Evolutionary conservation across 2,329 filamentous ascomycete species (phyloP).

Genomic region (Fusarium robinianum): DNA sequence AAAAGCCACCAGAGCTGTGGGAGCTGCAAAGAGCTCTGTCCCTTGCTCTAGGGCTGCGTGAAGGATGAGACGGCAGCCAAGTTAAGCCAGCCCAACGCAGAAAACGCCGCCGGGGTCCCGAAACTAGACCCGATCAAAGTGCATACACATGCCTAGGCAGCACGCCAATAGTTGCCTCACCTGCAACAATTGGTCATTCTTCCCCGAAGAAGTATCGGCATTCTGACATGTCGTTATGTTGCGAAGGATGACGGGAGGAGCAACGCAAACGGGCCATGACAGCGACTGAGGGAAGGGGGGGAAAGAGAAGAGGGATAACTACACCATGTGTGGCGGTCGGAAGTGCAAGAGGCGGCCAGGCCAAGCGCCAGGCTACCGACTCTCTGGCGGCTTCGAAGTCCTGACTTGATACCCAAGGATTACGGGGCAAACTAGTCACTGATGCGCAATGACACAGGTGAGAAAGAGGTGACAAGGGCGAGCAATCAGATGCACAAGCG

Average conservation of each 20-base stretch:
- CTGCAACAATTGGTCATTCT: conserved; percentile 10
- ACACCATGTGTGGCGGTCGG: conserved; percentile 15
- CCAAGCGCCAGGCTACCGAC: conserved; percentile 2
- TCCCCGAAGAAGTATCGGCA: conserved; percentile 10
- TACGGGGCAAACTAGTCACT: conserved; percentile 1
- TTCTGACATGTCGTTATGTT: conserved; percentile 30
- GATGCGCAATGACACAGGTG: conserved; percentile 2
- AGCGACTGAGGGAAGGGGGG: neutral
- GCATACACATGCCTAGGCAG: too few relatives aligned
- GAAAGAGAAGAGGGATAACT: conserved; percentile 12
- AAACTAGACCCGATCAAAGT: conserved; percentile 20
- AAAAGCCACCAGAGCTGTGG: too few relatives aligned
- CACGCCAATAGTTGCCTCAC: conserved; percentile 23
- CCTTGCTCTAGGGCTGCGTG: conserved; percentile 24
- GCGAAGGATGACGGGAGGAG: conserved; percentile 1
- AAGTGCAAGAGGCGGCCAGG: conserved; percentile 5
- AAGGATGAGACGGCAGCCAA: conserved; percentile 11
- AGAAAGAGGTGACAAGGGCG: neutral
- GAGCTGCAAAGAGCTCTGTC: conserved; percentile 14
- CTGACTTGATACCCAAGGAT: neutral
- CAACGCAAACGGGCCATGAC: too few relatives aligned
- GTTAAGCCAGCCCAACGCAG: conserved; percentile 12
- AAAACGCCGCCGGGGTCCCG: conserved; percentile 21
- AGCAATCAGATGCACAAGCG: conserved; percentile 5
- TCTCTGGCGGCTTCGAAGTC: conserved; percentile 3